Evolutionary conservation across 2,329 filamentous ascomycete species (phyloP).

Genomic region (Aspergillus aculeatus): DNA sequence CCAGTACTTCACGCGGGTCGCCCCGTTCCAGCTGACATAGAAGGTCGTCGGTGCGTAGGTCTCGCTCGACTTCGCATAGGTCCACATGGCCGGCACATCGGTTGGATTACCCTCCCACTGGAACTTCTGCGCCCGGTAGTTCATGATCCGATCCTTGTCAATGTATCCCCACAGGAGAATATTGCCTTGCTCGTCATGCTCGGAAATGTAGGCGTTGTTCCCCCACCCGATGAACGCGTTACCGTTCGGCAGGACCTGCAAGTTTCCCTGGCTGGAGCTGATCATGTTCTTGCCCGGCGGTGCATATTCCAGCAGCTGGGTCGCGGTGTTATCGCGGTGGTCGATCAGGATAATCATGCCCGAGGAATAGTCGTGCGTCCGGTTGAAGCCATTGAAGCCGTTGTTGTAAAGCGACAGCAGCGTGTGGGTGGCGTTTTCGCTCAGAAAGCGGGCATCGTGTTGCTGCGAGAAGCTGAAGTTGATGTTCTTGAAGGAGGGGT

Average conservation of each 20-base stretch:
- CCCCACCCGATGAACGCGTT: conserved; percentile 45
- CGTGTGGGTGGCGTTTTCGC: conserved; percentile 40
- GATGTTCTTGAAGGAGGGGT: conserved; percentile 38
- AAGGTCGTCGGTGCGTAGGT: conserved; percentile 29
- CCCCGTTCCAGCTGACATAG: conserved; percentile 45
- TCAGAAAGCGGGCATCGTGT: conserved; percentile 43
- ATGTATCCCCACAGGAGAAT: conserved; percentile 40
- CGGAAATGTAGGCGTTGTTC: conserved; percentile 42
- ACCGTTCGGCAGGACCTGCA: conserved; percentile 38
- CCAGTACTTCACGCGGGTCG: conserved; percentile 39
- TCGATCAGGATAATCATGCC: conserved; percentile 43
- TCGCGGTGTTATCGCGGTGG: conserved; percentile 37
- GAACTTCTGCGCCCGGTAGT: conserved; percentile 45
- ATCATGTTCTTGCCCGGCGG: conserved; percentile 25
- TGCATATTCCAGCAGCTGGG: conserved; percentile 33
- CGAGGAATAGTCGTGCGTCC: conserved; percentile 38
- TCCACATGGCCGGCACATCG: conserved; percentile 43
- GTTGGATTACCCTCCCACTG: conserved; percentile 43
- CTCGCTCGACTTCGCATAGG: conserved; percentile 33
- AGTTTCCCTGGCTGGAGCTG: conserved; percentile 42
- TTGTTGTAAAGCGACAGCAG: conserved; percentile 44
- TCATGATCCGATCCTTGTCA: conserved; percentile 37
- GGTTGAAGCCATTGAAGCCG: conserved; percentile 43
- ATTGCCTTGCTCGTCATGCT: conserved; percentile 39
- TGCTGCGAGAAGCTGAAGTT: conserved; percentile 46